These are phyloP conservation scores for Cladophialophora chaetospira DNA, from an alignment of 2,329 filamentous ascomycete genomes.

Conservation along the genomic window DNA sequence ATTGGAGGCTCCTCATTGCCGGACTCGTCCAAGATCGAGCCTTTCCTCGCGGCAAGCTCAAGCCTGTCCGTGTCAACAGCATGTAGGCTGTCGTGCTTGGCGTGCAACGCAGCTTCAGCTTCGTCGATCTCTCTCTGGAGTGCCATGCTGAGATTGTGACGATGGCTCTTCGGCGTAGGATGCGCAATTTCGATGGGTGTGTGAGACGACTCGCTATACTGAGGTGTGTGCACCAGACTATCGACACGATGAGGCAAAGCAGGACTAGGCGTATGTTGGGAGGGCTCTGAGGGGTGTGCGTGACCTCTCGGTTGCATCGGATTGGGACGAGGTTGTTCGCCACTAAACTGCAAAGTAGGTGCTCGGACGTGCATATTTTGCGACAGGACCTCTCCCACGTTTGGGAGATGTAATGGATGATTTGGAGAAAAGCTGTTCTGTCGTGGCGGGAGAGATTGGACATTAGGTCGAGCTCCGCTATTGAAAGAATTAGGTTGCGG, in stretches of 20 bases:
- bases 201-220: conserved; percentile 21
- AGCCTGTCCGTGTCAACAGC: conserved; percentile 30
- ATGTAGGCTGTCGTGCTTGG: conserved; percentile 34
- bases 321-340: conserved; percentile 9
- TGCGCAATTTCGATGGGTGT: conserved; percentile 57
- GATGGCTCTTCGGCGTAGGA: conserved; percentile 62
- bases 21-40: conserved; percentile 33
- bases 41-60: conserved; percentile 34
- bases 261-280: conserved; percentile 35
- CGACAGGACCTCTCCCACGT: conserved; percentile 56
- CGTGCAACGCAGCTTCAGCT: conserved; percentile 62
- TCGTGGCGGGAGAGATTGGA: conserved; percentile 32
- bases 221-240: conserved; percentile 23
- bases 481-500: conserved; percentile 63
- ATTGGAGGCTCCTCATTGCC: conserved; percentile 49
- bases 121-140: conserved; percentile 84
- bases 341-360: not conserved
- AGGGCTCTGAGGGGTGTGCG: conserved; percentile 49
- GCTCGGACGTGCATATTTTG: conserved; percentile 35
- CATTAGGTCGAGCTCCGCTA: conserved; percentile 31
- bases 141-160: conserved; percentile 73
- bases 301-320: conserved; percentile 14
- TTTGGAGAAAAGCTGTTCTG: conserved; percentile 61
- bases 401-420: conserved; percentile 46
- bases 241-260: conserved; percentile 20